Evolutionary conservation across 2,329 filamentous ascomycete species (phyloP), one percentile per base, ranked within the genome.

Genomic region (Fusarium pilosicola): DNA sequence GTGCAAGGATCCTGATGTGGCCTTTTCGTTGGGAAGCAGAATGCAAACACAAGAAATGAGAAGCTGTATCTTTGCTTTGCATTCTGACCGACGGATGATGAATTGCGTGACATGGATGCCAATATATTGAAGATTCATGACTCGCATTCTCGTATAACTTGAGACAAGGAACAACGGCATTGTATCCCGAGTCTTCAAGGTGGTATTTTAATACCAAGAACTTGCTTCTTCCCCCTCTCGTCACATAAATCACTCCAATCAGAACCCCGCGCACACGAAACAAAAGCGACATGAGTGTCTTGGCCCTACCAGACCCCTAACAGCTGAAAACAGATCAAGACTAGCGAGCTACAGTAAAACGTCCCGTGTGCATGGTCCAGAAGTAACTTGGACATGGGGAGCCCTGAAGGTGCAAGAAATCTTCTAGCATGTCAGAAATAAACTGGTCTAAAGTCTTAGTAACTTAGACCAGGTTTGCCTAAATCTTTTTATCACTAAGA

Each of bases 21-120:
- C 5, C 7, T 18, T 49, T 7, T 0, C 3, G 3, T n/a, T 32
- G 0, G 2, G 6, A 30, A 5, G 15, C 5, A 30, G 2, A 49
- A 48, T 8, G 14, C 4, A 22, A 48, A 22, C 1, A 8, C 26
- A 2, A 4, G 4, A 22, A 30, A 30, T 48, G 20, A 7, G 1
- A 28, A 15, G 6, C 17, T 20, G 15, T 7, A 24, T 24, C 6
- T 14, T 51, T 24, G 8, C 2, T 8, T 18, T 10, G 12, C 12
- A 15, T 17, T 32, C 22, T 32, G 15, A 17, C 32, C 6, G 13
- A 15, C 20, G 9, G 10, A 3, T 3, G 7, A 54, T 12, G 22
- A 28, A 4, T 26, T 28, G 34, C 24, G 24, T 24, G n/a, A 17
- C n/a, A 26, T 14, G 12, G 2, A 26, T 26, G 2, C n/a, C 30